A percentile compares a stretch with the other conserved stretches of the same genome.
phyloP scores from a whole-genome alignment of 225 moss, liverwort and hornwort genomes.

The Pleurozium schreberi region DNA sequence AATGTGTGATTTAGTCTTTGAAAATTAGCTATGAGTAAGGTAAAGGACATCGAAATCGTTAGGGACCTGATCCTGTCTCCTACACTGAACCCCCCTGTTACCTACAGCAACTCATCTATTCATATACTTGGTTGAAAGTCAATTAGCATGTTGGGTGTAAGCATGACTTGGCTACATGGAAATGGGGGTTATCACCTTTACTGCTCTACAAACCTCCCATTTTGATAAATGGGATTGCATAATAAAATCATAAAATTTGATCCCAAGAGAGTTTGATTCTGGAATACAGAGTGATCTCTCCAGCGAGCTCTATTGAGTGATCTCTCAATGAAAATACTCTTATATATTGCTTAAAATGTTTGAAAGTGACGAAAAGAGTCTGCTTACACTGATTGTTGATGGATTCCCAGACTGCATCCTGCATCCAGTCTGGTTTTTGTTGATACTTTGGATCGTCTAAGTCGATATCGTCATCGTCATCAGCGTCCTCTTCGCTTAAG shows the following conservation, averaged over 20 bases:
- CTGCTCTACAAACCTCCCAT: background rate
- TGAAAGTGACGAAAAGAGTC: background rate
- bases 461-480: slow-evolving; percentile 10
- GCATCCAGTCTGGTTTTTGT: slow-evolving; percentile 40
- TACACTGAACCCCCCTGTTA: background rate
- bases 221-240: background rate
- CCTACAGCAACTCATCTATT: background rate
- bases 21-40: background rate
- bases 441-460: slow-evolving; percentile 21
- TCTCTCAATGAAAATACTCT: background rate
- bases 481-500: background rate
- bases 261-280: background rate
- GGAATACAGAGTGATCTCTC: background rate
- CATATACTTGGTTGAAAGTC: background rate
- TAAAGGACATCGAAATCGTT: background rate
- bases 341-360: background rate
- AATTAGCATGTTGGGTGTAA: background rate
- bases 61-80: background rate
- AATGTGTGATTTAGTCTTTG: background rate
- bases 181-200: background rate
- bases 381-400: slow-evolving; percentile 10
- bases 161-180: background rate
- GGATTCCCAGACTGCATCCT: slow-evolving; percentile 20
- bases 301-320: background rate
- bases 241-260: background rate